Evolutionary conservation across 768 basidiomycete species (phyloP).

Genomic region (Psilocybe sp.): DNA sequence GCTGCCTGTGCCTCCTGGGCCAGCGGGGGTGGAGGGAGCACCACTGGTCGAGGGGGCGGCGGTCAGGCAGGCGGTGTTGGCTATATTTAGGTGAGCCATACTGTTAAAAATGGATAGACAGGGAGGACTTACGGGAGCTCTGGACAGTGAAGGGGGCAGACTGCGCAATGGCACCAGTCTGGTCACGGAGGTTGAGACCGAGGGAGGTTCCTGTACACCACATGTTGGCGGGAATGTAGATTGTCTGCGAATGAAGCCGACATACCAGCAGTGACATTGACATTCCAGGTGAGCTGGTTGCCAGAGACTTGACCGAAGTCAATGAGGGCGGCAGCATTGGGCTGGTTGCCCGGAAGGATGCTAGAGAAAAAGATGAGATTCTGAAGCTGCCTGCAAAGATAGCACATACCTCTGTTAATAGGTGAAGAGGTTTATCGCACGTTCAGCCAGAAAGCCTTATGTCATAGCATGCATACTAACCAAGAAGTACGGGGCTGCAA

Average conservation of each 20-base stretch:
- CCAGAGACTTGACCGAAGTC: conserved; percentile 38
- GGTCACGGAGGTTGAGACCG: conserved; percentile 61
- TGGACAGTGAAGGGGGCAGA: conserved; percentile 51
- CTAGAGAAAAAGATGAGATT: conserved; percentile 29
- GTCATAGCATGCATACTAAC: conserved; percentile 38
- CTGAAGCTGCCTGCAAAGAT: neutral
- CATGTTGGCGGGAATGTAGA: neutral
- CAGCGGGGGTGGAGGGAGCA: neutral
- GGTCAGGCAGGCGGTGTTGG: conserved; percentile 10
- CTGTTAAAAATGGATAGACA: neutral
- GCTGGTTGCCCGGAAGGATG: conserved; percentile 49
- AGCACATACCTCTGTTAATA: conserved; percentile 34
- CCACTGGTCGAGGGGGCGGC: conserved; percentile 1
- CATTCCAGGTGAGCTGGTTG: conserved; percentile 51
- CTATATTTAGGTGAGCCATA: conserved; percentile 1
- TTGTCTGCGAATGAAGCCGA: neutral
- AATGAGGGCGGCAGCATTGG: conserved; percentile 41
- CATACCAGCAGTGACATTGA: conserved; percentile 47
- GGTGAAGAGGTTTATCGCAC: neutral
- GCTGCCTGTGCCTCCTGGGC: conserved; percentile 26
- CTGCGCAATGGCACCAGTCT: conserved; percentile 46
- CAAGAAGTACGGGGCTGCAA: conserved; percentile 59
- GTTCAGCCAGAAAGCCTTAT: neutral
- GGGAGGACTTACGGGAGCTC: conserved; percentile 43
- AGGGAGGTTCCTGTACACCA: conserved; percentile 42